Percentiles rank a stretch among this genome's conserved stretches.
phyloP scores from a whole-genome alignment of 768 basidiomycete genomes.

The Scleroderma citrinum region DNA sequence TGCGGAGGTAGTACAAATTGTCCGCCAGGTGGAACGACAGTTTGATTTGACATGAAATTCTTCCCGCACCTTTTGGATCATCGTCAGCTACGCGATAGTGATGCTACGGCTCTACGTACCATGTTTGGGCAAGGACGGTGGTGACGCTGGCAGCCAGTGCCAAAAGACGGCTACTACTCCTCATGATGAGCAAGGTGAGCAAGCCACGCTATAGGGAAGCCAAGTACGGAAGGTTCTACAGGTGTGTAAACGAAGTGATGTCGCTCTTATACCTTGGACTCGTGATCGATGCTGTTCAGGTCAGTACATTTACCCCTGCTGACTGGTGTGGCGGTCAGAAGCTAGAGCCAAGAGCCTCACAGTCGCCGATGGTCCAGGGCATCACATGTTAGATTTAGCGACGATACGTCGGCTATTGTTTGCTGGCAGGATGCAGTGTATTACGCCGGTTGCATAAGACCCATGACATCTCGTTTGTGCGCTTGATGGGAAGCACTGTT shows the following conservation, averaged over 20 bases:
- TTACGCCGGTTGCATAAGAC: too few species aligned
- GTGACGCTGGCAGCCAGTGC: slow-evolving; percentile 10
- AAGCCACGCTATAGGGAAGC: too few species aligned
- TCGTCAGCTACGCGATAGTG: not conserved
- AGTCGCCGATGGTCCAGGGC: not conserved
- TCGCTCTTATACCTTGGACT: too few species aligned
- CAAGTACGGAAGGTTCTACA: not conserved
- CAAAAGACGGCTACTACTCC: slow-evolving; percentile 2
- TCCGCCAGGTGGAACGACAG: slow-evolving; percentile 40
- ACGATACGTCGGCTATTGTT: slow-evolving; percentile 14
- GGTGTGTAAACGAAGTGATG: not conserved
- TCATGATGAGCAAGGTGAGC: slow-evolving; percentile 11
- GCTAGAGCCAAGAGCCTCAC: not conserved
- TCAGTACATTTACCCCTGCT: too few species aligned
- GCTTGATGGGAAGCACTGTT: too few species aligned
- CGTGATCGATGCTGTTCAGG: slow-evolving; percentile 1
- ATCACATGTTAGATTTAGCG: not conserved
- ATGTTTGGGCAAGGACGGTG: slow-evolving; percentile 21
- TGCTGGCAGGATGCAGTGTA: not conserved
- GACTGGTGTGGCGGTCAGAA: too few species aligned
- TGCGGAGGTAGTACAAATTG: slow-evolving; percentile 34
- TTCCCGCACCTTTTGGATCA: slow-evolving; percentile 41
- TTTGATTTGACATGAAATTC: slow-evolving; percentile 37
- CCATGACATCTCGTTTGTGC: too few species aligned
- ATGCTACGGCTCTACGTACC: slow-evolving; percentile 6